Evolutionary conservation across 805 yeast genomes (phyloP).

Genomic region (Monosporozyma aquatica): DNA sequence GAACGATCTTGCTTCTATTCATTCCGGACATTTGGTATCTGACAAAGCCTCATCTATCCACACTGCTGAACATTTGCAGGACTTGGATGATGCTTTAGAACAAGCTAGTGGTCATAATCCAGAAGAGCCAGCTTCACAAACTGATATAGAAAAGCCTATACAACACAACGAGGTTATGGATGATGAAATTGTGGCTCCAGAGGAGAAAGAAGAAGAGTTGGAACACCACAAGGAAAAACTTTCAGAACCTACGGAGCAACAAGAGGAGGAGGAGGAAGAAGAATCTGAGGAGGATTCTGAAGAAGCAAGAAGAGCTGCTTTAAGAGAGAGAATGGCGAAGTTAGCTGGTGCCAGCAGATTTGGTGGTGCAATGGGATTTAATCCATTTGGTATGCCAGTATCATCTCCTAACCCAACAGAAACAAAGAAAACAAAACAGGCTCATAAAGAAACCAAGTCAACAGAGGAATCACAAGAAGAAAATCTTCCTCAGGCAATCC

Average conservation of each 20-base stretch:
- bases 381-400: constrained; percentile 34
- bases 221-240: constrained; percentile 7
- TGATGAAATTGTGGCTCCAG: too few relatives aligned
- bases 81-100: not conserved
- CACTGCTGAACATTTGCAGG: not conserved
- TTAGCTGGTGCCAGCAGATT: constrained; percentile 76
- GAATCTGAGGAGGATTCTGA: constrained; percentile 64
- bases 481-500: constrained; percentile 33
- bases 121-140: not conserved
- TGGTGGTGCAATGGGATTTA: constrained; percentile 41
- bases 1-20: not conserved
- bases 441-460: constrained; percentile 6
- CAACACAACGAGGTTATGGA: too few relatives aligned
- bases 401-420: constrained; percentile 14
- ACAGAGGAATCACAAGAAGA: constrained; percentile 13
- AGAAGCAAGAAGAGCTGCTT: constrained; percentile 61
- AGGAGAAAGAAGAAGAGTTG: not conserved
- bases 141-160: not conserved
- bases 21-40: not conserved
- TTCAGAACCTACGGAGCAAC: constrained; percentile 15
- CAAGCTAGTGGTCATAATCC: not conserved
- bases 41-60: constrained; percentile 1
- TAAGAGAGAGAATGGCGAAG: constrained; percentile 93
- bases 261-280: constrained; percentile 38
- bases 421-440: constrained; percentile 20